Percentiles rank a stretch among this genome's conserved stretches.
phyloP scores from a whole-genome alignment of 31 red algal genomes.

The Endocladia muricata region DNA sequence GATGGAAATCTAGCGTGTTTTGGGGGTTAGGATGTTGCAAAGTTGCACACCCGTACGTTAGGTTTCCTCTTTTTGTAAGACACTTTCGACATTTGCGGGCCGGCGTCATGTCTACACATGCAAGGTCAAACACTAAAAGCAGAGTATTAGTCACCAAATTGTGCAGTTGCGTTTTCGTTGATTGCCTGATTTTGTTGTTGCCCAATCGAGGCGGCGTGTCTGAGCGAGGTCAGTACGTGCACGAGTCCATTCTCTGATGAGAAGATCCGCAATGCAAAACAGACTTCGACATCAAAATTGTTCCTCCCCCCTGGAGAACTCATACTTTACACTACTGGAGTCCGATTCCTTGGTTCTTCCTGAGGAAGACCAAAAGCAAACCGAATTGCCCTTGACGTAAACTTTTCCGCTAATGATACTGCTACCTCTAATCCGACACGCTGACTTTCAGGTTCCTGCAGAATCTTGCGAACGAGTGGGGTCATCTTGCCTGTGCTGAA shows the following conservation, averaged over 20 bases:
- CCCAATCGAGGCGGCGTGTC: too few species aligned
- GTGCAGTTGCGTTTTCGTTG: too few species aligned
- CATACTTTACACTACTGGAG: neutral
- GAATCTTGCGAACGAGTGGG: slow-evolving; percentile 51
- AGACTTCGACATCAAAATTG: neutral
- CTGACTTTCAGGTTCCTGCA: slow-evolving; percentile 71
- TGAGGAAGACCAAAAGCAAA: slow-evolving; percentile 79
- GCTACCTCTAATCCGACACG: slow-evolving; percentile 70
- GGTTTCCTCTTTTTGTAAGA: too few species aligned
- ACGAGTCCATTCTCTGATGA: neutral
- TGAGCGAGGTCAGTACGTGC: too few species aligned
- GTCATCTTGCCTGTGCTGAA: slow-evolving; percentile 58
- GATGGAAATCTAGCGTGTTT: slow-evolving; percentile 47
- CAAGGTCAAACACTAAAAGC: too few species aligned
- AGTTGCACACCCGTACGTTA: too few species aligned
- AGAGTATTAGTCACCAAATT: too few species aligned
- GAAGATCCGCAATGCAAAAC: neutral
- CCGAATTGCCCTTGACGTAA: slow-evolving; percentile 73
- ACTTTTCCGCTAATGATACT: slow-evolving; percentile 64
- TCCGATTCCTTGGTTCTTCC: slow-evolving; percentile 40
- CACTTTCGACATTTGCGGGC: too few species aligned
- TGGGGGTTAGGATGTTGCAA: too few species aligned
- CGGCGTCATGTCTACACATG: too few species aligned
- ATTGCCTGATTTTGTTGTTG: too few species aligned
- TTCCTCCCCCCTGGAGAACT: neutral